Evolutionary conservation across 495 filamentous ascomycete species (phyloP), one percentile per base, ranked within the genome.

Genomic region (Patellaria atrata): DNA sequence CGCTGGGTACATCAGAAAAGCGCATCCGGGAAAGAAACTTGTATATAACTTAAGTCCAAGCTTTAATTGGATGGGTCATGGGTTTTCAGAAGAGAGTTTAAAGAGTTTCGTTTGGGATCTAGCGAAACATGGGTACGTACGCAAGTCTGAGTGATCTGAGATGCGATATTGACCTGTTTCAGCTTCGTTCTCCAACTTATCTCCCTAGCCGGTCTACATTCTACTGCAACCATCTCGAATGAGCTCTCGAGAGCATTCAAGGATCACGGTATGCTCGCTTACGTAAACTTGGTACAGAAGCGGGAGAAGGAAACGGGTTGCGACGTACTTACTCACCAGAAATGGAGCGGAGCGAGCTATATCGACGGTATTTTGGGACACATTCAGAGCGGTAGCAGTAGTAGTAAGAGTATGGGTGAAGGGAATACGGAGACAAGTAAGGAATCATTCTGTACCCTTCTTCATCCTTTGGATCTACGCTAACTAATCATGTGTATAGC

Each of bases 1-100:
- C 43, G 79, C 83, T 1, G 62, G 64, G 2, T 71, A 86, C 21
- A 84, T 97, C 35, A 69, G 77, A 16, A 50, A 53, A 3, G 50
- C 48, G 4, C 59, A 63, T 48, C 80, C 83, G 0, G 75, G 73
- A 33, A 97, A 94, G 65, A 76, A 80, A 23, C 64, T 97, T 14
- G 89, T 97, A 5, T 97, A 97, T 64, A 97, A 97, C 62, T 71
- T 97, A 2, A 78, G 70, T 13, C 89, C 89, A 7, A 89, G 81
- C 13, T 97, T 97, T 72, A 96, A 97, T 64, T 97, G 89, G 89
- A 83, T 89, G 72, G 73, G 70, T 17, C 84, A 96, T 56, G 89
- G 89, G 17, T 97, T 96, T 58, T 71, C 73, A 9, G 71, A 81
- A 33, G 72, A 64, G 15, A 68, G 76, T 3, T 65, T 97, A 23